Conservation (phyloP, 148 eudicot species). For the Drosera capensis region DNA sequence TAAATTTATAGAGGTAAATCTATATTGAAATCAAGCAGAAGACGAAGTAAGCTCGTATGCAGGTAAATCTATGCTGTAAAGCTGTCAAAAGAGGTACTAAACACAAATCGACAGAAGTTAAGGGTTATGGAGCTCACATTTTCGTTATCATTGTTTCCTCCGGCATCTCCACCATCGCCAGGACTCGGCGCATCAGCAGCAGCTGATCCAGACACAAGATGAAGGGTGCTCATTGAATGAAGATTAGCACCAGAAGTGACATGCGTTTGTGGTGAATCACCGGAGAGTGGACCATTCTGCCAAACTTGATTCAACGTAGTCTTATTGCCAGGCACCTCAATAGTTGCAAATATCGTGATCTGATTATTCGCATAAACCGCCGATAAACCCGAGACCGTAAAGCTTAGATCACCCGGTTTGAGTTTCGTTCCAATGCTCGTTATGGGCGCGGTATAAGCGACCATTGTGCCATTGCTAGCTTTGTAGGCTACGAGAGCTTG, state of each 20-base stretch:
- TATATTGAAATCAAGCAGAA: no score
- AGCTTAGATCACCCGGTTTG: neutral
- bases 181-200: neutral
- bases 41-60: no score
- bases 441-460: neutral
- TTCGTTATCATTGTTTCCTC: neutral
- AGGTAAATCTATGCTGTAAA: no score
- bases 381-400: slow-evolving; percentile 11
- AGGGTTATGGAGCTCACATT: no score
- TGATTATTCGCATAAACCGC: slow-evolving; percentile 24
- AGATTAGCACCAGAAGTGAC: slow-evolving; percentile 25
- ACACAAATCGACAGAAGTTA: neutral
- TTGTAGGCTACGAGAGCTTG: neutral
- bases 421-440: neutral
- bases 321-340: slow-evolving; percentile 19
- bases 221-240: slow-evolving; percentile 35
- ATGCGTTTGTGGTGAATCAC: slow-evolving; percentile 23
- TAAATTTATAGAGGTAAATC: no score
- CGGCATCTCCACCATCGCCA: slow-evolving; percentile 6
- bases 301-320: slow-evolving; percentile 56
- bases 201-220: slow-evolving; percentile 33
- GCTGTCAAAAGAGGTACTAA: neutral
- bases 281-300: slow-evolving; percentile 58
- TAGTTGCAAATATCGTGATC: slow-evolving; percentile 43
- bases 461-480: neutral